phyloP scores from a whole-genome alignment of 495 filamentous ascomycete genomes.

The Aspergillus carlsbadensis region DNA sequence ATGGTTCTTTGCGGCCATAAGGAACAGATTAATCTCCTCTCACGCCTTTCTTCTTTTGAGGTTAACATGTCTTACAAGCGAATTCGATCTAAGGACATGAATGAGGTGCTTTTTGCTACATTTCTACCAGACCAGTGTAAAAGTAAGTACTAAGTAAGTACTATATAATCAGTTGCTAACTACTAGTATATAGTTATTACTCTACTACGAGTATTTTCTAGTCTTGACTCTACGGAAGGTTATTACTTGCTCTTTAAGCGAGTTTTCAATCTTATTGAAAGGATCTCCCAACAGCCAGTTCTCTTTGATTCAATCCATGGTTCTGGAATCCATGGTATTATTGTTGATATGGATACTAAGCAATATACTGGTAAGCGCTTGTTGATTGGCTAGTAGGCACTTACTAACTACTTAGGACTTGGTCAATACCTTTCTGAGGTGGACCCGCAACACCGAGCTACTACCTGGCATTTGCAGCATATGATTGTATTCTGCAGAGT shows the following conservation, averaged over 20 bases:
- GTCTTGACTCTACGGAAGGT: constrained; percentile 1
- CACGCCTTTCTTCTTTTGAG: constrained; percentile 4
- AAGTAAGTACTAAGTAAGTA: constrained; percentile 4
- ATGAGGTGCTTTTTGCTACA: constrained; percentile 11
- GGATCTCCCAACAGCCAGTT: background rate
- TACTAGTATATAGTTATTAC: constrained; percentile 9
- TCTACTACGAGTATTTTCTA: constrained; percentile 9
- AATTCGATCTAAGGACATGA: constrained; percentile 3
- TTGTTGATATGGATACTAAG: constrained; percentile 8
- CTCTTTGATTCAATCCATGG: constrained; percentile 7
- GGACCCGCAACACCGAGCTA: constrained; percentile 2
- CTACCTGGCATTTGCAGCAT: background rate
- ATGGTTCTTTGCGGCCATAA: constrained; percentile 10
- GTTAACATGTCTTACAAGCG: constrained; percentile 12
- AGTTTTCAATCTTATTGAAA: constrained; percentile 3
- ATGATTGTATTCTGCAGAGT: constrained; percentile 5
- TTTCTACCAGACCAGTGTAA: constrained; percentile 5
- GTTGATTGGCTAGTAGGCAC: background rate
- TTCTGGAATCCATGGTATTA: constrained; percentile 10
- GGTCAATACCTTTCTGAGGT: constrained; percentile 5
- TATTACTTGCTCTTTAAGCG: constrained; percentile 11
- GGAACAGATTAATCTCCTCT: constrained; percentile 5
- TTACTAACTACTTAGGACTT: constrained; percentile 2
- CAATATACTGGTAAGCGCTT: constrained; percentile 11
- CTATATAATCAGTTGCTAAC: background rate